Evolutionary conservation across 1,284 basidiomycete species (phyloP).

Genomic region (Schizopora paradoxa): DNA sequence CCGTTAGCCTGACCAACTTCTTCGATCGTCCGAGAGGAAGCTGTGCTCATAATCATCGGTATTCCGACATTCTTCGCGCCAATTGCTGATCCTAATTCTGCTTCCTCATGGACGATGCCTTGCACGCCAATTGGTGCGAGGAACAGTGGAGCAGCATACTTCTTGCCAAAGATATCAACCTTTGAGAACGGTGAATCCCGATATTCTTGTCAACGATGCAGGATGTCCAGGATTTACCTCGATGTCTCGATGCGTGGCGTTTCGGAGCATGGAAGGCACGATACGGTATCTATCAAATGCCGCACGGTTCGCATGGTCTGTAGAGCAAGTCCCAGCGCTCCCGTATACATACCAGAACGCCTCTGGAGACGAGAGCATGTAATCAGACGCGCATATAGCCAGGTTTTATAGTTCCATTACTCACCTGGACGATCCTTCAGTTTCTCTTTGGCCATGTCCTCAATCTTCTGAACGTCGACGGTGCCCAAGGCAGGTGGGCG

Average conservation of each 20-base stretch:
- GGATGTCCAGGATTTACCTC: slow-evolving; percentile 37
- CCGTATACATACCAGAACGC: slow-evolving; percentile 60
- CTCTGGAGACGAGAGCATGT: slow-evolving; percentile 31
- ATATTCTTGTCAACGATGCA: background rate
- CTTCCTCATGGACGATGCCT: slow-evolving; percentile 60
- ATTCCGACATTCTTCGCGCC: slow-evolving; percentile 61
- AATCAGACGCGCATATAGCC: slow-evolving; percentile 1
- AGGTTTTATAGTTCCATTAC: too few species aligned
- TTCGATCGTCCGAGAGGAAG: slow-evolving; percentile 66
- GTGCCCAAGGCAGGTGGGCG: slow-evolving; percentile 35
- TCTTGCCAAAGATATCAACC: slow-evolving; percentile 69
- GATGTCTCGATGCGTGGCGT: slow-evolving; percentile 57
- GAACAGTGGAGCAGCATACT: slow-evolving; percentile 56
- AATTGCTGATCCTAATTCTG: slow-evolving; percentile 62
- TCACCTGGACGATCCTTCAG: slow-evolving; percentile 35
- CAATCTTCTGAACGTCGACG: slow-evolving; percentile 38
- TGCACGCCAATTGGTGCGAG: slow-evolving; percentile 76
- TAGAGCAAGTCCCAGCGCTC: slow-evolving; percentile 54
- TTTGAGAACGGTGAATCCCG: slow-evolving; percentile 25
- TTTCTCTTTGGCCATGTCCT: slow-evolving; percentile 38
- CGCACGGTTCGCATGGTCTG: slow-evolving; percentile 49
- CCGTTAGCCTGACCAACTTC: slow-evolving; percentile 65
- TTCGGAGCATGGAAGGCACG: slow-evolving; percentile 73
- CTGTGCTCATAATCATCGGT: slow-evolving; percentile 70
- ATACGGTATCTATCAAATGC: slow-evolving; percentile 59